Evolutionary conservation across 371 early-diverging fungal species (phyloP).

Genomic region (Apophysomyces sp.): DNA sequence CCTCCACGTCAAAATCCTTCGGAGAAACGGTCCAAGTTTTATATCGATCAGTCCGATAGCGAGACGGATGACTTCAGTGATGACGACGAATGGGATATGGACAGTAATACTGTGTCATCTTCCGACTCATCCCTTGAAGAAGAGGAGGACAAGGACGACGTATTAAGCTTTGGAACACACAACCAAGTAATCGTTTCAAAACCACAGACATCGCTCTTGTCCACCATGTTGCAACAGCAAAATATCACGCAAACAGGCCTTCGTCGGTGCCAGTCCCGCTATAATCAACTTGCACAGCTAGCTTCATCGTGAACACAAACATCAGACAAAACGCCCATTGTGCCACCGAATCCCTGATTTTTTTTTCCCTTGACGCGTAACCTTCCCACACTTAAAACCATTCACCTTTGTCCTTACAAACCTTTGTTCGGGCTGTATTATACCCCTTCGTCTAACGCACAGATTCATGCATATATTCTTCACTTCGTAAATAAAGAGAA

Average conservation of each 20-base stretch:
- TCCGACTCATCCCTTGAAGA: slow-evolving; percentile 2
- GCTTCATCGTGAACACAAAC: slow-evolving; percentile 2
- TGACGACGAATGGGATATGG: slow-evolving; percentile 1
- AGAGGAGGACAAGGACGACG: background rate
- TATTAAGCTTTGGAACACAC: slow-evolving; percentile 5
- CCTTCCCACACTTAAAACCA: background rate
- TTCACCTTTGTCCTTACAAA: background rate
- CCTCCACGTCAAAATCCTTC: background rate
- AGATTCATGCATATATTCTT: background rate
- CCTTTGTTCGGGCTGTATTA: background rate
- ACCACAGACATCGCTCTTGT: slow-evolving; percentile 11
- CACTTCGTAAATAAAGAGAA: background rate
- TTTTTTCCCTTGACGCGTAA: background rate
- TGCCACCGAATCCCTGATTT: background rate
- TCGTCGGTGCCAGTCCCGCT: slow-evolving; percentile 11
- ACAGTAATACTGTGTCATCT: slow-evolving; percentile 4
- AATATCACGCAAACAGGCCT: slow-evolving; percentile 6
- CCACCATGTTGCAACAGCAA: slow-evolving; percentile 13
- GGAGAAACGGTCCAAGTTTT: background rate
- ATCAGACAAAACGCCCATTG: background rate
- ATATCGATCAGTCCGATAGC: background rate
- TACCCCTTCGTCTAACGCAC: background rate
- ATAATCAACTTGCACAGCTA: slow-evolving; percentile 8
- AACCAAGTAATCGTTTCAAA: background rate
- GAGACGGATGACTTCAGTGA: background rate